These are phyloP conservation scores for Neurospora africana DNA, from an alignment of 495 filamentous ascomycete genomes.

Conservation along the genomic window DNA sequence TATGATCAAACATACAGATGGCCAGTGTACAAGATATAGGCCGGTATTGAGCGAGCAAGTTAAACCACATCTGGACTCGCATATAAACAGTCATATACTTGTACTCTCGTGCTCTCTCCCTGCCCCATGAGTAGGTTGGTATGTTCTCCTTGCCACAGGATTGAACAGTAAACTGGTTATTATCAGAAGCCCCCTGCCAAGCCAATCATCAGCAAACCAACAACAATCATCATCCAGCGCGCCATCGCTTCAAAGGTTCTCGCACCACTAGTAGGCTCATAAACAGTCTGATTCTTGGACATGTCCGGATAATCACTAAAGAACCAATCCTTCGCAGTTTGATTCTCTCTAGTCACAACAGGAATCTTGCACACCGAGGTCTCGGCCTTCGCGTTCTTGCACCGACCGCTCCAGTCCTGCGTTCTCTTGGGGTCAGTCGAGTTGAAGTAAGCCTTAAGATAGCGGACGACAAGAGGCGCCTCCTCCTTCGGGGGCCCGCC, in stretches of 20 bases:
- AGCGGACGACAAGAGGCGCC: conserved; percentile 48
- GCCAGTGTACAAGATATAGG: background rate
- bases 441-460: conserved; percentile 73
- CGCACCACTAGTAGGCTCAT: conserved; percentile 8
- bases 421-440: conserved; percentile 38
- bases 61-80: background rate
- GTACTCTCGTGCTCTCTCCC: background rate
- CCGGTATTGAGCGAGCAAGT: background rate
- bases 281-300: conserved; percentile 50
- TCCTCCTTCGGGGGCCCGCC: conserved; percentile 54
- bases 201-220: conserved; percentile 6
- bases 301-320: conserved; percentile 44
- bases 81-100: background rate
- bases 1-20: background rate
- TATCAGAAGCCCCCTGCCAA: conserved; percentile 8
- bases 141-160: background rate
- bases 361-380: conserved; percentile 50
- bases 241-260: conserved; percentile 2
- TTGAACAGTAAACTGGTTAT: background rate
- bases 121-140: background rate
- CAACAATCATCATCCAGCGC: conserved; percentile 7
- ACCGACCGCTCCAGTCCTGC: conserved; percentile 36
- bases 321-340: conserved; percentile 40
- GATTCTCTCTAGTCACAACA: conserved; percentile 33
- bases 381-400: conserved; percentile 28